A percentile compares a stretch with the other conserved stretches of the same genome.
Evolutionary conservation across 345 rosid genomes (phyloP).

Genomic region (Eucalyptus caleyi): DNA sequence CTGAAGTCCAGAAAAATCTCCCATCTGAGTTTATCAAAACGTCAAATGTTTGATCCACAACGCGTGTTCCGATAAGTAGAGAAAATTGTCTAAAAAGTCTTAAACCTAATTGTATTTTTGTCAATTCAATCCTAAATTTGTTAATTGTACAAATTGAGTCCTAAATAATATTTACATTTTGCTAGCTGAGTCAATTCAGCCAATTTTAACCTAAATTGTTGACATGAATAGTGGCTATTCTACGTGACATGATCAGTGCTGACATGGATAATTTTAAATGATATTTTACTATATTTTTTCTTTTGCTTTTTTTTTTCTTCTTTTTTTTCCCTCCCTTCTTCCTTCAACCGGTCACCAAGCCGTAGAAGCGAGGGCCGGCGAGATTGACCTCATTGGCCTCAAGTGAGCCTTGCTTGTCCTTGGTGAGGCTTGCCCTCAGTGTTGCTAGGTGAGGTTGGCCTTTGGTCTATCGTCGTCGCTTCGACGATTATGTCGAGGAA

Average conservation of each 20-base stretch:
- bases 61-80: not conserved
- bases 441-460: not conserved
- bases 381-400: not conserved
- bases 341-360: fast-evolving
- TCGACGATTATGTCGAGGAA: fast-evolving
- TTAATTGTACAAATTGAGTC: too few relatives aligned
- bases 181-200: fast-evolving
- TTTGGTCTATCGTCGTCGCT: fast-evolving
- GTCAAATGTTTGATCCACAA: not conserved
- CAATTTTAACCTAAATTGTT: too few relatives aligned
- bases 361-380: fast-evolving
- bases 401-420: not conserved
- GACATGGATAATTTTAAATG: too few relatives aligned
- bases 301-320: fast-evolving
- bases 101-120: too few relatives aligned
- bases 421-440: not conserved
- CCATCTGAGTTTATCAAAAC: not conserved
- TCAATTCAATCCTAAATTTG: fast-evolving
- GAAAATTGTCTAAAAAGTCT: too few relatives aligned
- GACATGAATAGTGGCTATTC: fast-evolving
- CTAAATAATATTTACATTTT: too few relatives aligned
- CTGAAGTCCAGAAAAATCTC: not conserved
- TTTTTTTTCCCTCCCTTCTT: not conserved
- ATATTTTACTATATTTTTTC: too few relatives aligned
- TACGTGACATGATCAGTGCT: fast-evolving